phyloP scores from a whole-genome alignment of 495 filamentous ascomycete species.

The Extremus antarcticus region DNA sequence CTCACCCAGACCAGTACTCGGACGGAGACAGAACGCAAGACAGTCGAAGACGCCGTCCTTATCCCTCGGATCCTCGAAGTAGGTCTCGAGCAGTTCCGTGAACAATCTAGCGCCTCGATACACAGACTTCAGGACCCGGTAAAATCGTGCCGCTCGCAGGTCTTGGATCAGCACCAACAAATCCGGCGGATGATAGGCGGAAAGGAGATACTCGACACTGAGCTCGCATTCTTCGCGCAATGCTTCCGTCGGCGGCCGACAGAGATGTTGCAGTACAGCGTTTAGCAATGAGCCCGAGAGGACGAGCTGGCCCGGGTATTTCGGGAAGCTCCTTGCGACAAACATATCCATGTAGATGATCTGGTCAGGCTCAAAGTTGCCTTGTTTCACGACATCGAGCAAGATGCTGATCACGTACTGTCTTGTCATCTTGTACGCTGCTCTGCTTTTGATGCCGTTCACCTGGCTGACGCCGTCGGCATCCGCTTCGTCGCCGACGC shows the following conservation, averaged over 20 bases:
- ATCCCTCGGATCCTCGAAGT: conserved; percentile 76
- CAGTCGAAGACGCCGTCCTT: conserved; percentile 63
- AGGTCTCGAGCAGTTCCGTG: conserved; percentile 63
- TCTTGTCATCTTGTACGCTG: conserved; percentile 49
- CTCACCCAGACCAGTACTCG: conserved; percentile 56
- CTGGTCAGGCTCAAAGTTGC: conserved; percentile 64
- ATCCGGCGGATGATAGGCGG: conserved; percentile 83
- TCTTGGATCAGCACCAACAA: conserved; percentile 60
- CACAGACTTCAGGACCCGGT: conserved; percentile 83
- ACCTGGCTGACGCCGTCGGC: conserved; percentile 37
- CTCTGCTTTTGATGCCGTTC: conserved; percentile 17
- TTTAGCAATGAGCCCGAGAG: conserved; percentile 77
- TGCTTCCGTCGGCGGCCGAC: conserved; percentile 67
- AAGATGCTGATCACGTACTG: conserved; percentile 86
- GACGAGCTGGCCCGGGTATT: conserved; percentile 91
- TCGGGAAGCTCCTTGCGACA: conserved; percentile 86
- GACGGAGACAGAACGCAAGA: conserved; percentile 67
- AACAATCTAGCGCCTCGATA: conserved; percentile 75
- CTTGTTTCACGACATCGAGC: conserved; percentile 70
- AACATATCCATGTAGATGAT: conserved; percentile 97
- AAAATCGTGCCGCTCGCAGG: conserved; percentile 74
- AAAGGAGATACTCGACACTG: conserved; percentile 88
- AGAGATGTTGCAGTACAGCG: conserved; percentile 69
- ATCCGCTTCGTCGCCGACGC: conserved; percentile 44
- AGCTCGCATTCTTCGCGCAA: conserved; percentile 90